Evolutionary conservation across 2,329 filamentous ascomycete species (phyloP).

Genomic region (Mycosphaerella sp.): DNA sequence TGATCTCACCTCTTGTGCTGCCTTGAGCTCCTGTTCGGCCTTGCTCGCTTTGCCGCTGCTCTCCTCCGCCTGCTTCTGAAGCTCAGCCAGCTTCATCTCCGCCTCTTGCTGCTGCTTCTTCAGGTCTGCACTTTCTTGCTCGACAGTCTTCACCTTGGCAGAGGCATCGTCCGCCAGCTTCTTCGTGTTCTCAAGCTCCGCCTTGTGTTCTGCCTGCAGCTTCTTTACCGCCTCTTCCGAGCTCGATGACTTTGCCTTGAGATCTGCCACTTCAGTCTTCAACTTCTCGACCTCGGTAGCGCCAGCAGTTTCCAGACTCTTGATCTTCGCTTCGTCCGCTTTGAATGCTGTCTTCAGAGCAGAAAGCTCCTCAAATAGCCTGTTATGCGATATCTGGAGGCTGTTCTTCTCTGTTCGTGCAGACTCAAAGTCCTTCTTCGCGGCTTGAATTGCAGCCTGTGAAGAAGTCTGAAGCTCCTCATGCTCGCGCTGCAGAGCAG

Average conservation of each 20-base stretch:
- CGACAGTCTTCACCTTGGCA: conserved; percentile 17
- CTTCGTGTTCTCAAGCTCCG: conserved; percentile 18
- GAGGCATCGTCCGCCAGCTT: conserved; percentile 16
- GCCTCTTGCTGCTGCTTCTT: conserved; percentile 18
- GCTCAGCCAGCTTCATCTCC: conserved; percentile 16
- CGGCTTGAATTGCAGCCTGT: conserved; percentile 13
- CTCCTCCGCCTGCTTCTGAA: conserved; percentile 15
- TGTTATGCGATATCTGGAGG: conserved; percentile 24
- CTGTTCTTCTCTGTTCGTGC: conserved; percentile 19
- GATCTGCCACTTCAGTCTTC: conserved; percentile 17
- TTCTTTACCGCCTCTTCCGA: conserved; percentile 17
- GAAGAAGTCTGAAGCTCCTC: conserved; percentile 20
- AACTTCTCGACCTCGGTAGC: conserved; percentile 13
- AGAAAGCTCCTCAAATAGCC: conserved; percentile 22
- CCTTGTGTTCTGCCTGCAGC: conserved; percentile 17
- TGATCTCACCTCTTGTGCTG: conserved; percentile 13
- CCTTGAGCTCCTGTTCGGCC: conserved; percentile 16
- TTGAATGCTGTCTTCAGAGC: conserved; percentile 14
- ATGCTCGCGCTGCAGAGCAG: conserved; percentile 17
- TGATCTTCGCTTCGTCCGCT: conserved; percentile 16
- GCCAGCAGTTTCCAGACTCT: conserved; percentile 9
- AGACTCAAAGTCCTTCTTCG: conserved; percentile 19
- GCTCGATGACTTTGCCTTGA: conserved; percentile 14
- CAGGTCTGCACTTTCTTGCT: conserved; percentile 15
- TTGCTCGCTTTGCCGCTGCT: conserved; percentile 12